Base-by-base conservation (phyloP, 2,329 filamentous ascomycete species). In the Nannizziopsis arthrosporioides region DNA sequence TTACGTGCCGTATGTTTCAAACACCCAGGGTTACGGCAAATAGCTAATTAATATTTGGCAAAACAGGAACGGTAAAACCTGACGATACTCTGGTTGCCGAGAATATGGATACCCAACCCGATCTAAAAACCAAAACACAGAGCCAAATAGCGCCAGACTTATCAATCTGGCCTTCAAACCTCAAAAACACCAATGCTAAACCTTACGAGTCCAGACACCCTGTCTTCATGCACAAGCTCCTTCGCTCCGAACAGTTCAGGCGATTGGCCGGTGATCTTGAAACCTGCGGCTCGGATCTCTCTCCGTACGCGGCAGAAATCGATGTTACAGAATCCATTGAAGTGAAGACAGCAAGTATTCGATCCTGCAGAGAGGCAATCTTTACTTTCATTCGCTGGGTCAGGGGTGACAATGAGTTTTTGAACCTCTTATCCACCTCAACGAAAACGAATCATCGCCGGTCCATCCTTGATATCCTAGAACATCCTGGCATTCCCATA, bases 361-460 rank as follows among this genome's bases (percentile, higher is more conserved):
- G 49, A 42, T 51, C 51, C n/a, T 53, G 51, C 27, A 47, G 49
- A 30, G 48, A 53, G 31, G 51, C 51, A 8, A 47, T 53, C 7
- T 50, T 50, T 14, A 49, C 51, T 6, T 39, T 53, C 10, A 32
- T 53, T 5, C 45, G 49, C 43, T 53, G 46, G 47, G 22, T 37
- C n/a, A 47, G 50, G 18, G 34, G 36, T 3, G 44, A 47, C n/a
- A 41, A 36, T 14, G 15, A 6, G 22, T 41, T 37, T 41, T 8
- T 47, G 15, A 41, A 47, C 35, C 38, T 47, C 5, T 47, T 38
- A 27, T 27, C 22, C 22, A 27, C 22, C 22, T 27, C 22, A 27
- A 27, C 22, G 4, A 27, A 27, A 7, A 27, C 22, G 4, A 27
- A 3, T 27, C 22, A 27, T 7, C 22, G 22, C 22, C 22, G 22